These are phyloP conservation scores for Coniferiporia weirii DNA, from an alignment of 1,284 basidiomycete species.

Conservation along the genomic window DNA sequence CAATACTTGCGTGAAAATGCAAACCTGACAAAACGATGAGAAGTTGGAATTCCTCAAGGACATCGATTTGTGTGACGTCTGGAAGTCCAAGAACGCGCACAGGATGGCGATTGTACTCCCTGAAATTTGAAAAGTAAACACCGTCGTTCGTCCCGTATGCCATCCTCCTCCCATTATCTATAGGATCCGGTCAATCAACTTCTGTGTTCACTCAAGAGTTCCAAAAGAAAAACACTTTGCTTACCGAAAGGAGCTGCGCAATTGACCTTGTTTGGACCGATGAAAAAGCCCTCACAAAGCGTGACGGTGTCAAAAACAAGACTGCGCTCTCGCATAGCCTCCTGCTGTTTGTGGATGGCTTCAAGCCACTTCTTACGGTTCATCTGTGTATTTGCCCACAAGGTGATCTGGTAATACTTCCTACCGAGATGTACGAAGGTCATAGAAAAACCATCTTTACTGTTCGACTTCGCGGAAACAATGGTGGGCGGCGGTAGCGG, in stretches of 20 bases:
- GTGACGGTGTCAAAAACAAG: conserved; percentile 84
- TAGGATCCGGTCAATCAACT: conserved; percentile 8
- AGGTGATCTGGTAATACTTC: conserved; percentile 87
- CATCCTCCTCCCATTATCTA: conserved; percentile 81
- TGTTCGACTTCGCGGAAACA: conserved; percentile 38
- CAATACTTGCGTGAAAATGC: conserved; percentile 20
- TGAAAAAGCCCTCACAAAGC: conserved; percentile 86
- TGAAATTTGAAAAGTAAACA: conserved; percentile 88
- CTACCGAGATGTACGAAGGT: conserved; percentile 93
- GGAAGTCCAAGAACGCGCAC: conserved; percentile 86
- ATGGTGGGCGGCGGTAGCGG: conserved; percentile 38
- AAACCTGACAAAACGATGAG: conserved; percentile 91
- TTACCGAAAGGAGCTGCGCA: conserved; percentile 93
- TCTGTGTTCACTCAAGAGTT: not conserved
- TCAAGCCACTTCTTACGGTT: conserved; percentile 95
- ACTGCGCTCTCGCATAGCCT: conserved; percentile 78
- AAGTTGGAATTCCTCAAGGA: conserved; percentile 94
- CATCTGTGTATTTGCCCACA: conserved; percentile 88
- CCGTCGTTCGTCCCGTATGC: conserved; percentile 98
- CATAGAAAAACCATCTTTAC: conserved; percentile 87
- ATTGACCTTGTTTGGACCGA: conserved; percentile 79
- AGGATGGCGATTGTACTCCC: conserved; percentile 74
- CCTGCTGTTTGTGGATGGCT: conserved; percentile 86
- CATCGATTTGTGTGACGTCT: conserved; percentile 93
- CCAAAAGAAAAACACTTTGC: conserved; percentile 31